Percentiles rank a stretch among this genome's conserved stretches.
phyloP scores from a whole-genome alignment of 2,329 filamentous ascomycete genomes.

The Fusarium coicis region DNA sequence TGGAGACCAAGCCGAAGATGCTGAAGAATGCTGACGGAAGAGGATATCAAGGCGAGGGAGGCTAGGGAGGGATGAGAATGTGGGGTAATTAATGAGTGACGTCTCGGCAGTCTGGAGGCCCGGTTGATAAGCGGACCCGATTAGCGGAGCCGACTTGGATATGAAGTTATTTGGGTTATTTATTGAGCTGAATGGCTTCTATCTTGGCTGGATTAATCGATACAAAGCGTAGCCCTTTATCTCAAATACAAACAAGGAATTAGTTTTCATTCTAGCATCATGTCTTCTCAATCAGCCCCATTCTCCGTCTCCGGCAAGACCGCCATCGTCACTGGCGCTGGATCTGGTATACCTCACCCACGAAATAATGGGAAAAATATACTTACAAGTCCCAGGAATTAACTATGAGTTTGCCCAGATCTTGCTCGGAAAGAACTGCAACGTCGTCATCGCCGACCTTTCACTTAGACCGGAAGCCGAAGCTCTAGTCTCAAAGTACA shows the following conservation, averaged over 20 bases:
- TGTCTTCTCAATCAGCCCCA: background rate
- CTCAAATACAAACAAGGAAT: fast-evolving
- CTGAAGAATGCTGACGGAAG: background rate
- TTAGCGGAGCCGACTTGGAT: constrained; percentile 1
- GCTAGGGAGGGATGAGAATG: constrained; percentile 15
- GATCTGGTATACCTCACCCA: too few relatives aligned
- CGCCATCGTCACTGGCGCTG: constrained; percentile 36
- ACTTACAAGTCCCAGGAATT: too few relatives aligned
- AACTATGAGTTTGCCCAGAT: constrained; percentile 55
- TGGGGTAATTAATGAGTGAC: constrained; percentile 35
- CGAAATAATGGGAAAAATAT: too few relatives aligned
- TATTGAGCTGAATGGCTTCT: background rate
- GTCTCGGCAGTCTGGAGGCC: background rate
- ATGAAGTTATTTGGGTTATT: background rate
- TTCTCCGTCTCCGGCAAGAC: constrained; percentile 40
- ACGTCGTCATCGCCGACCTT: constrained; percentile 59
- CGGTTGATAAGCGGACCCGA: constrained; percentile 9
- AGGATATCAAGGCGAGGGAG: constrained; percentile 34
- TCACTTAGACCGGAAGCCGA: constrained; percentile 55
- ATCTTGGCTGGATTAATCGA: fast-evolving
- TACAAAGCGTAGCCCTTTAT: background rate
- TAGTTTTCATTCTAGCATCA: background rate
- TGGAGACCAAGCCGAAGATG: background rate
- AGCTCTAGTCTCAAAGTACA: constrained; percentile 44
- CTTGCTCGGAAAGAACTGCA: constrained; percentile 54